phyloP scores from a whole-genome alignment of 148 eudicot species.

The Rheum nobile region DNA sequence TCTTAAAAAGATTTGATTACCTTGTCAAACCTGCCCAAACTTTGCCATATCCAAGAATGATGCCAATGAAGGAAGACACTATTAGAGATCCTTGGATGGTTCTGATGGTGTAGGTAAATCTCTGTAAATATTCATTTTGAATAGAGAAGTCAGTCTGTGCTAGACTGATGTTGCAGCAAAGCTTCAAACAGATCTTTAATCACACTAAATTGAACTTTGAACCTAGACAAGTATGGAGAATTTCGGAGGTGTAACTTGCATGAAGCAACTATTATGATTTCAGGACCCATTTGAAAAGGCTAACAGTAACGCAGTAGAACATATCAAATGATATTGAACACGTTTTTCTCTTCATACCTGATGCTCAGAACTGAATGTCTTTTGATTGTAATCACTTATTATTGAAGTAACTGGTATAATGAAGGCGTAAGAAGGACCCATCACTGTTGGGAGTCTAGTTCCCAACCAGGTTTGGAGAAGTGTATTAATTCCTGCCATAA shows the following conservation, averaged over 20 bases:
- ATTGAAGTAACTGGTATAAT: slow-evolving; percentile 45
- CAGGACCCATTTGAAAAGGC: neutral
- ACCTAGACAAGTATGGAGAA: neutral
- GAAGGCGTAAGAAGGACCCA: slow-evolving; percentile 90
- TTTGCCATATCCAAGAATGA: slow-evolving; percentile 63
- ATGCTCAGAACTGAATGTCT: slow-evolving; percentile 37
- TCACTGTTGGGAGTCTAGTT: slow-evolving; percentile 84
- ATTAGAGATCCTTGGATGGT: slow-evolving; percentile 85
- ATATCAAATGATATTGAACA: neutral
- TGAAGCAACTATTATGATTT: neutral
- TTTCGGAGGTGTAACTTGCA: neutral
- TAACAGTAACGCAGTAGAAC: neutral
- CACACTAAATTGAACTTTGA: neutral
- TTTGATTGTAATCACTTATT: slow-evolving; percentile 34
- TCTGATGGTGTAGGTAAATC: slow-evolving; percentile 78
- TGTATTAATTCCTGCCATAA: slow-evolving; percentile 81
- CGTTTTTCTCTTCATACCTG: slow-evolving; percentile 32
- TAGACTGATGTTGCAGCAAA: neutral
- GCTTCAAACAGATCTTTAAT: neutral
- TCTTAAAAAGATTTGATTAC: slow-evolving; percentile 18
- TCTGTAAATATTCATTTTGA: slow-evolving; percentile 32
- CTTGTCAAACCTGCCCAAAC: slow-evolving; percentile 71
- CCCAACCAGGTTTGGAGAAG: slow-evolving; percentile 79
- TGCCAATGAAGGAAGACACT: slow-evolving; percentile 74
- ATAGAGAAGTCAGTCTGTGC: neutral